Evolutionary conservation across 116 monocot species (phyloP), one percentile per base, ranked within the genome.

Genomic region (Trichopus zeylanicus): DNA sequence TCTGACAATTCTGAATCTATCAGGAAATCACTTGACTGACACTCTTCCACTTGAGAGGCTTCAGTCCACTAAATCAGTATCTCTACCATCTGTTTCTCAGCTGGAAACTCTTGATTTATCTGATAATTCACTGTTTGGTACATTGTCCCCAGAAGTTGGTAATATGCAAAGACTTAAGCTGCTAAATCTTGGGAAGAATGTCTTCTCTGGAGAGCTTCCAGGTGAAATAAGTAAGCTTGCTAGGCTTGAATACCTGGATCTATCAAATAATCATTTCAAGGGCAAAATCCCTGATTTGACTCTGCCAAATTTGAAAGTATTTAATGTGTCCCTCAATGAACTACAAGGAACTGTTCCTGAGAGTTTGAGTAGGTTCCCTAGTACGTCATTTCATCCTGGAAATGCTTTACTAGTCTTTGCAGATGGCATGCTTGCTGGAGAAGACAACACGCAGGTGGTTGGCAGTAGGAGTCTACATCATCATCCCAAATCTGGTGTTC

Each of bases 51-150:
- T 82, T 76, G 72, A 81, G 59, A 69, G 59, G 24, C 63, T 81
- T 24, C 74, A 71, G 35, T 81, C 71, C 38, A 69, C 81, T 3
- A 74, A 87, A 42, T 79, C 81, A 26, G 66, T 79, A 5, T 76
- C 67, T 52, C 59, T 83, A 31, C 48, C 81, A 59, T 77, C 74
- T 35, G 64, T 67, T 65, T 31, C 57, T 48, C 83, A 69, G 37
- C 63, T 97, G 20, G 78, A 77, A 68, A 81, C 27, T 23, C 81
- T 97, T 61, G 97, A 97, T 69, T 68, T 97, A 48, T 97, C 87
- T 54, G 57, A 65, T 57, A 97, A 97, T 34, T 58, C 54, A 19
- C 69, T 97, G 39, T 75, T 77, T 75, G 95, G 89, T 35, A n/a
- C 71, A 28, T 63, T 97, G 59, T 71, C 84, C 33, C 53, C 74